Base-by-base conservation (phyloP, 129 eudicot genomes). In the carrot (Daucus carota) region DNA sequence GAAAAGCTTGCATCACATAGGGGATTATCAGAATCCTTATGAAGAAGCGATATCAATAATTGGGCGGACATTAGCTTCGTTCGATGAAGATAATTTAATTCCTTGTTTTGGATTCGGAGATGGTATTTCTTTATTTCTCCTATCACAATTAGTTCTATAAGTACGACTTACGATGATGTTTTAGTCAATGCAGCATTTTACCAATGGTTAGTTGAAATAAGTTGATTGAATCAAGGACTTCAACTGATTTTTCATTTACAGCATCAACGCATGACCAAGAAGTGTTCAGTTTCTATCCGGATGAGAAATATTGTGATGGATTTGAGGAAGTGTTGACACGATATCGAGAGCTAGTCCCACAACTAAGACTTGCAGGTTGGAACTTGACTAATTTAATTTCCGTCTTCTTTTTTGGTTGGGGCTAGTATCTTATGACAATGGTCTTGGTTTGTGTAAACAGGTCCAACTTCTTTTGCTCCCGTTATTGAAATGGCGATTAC, bases 21-120 rank as follows among this genome's bases (percentile, higher is more conserved):
- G 97, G 34, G 82, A 80, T 47, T 86, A 54, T 70, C 84, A 26
- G 48, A 93, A 93, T 69, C 98, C 98, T 11, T 93, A 93, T 43
- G 98, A 93, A 80, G 91, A 93, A 80, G 98, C 97, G n/a, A 93
- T 93, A 79, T 88, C 98, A 71, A 93, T 93, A 44, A 91, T 93
- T 70, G 98, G 97, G 79, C 86, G 84, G 87, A 90, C 98, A 43
- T 34, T 93, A 71, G 90, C 97, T 57, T 77, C 91, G 33, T 93
- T 93, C 73, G 98, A 93, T 70, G 98, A 93, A 74, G 98, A 93
- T 79, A 93, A 93, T 70, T 67, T 90, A 74, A 93, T 93, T 75
- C 98, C 98, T 67, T 93, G 98, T 83, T 93, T 77, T 73, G 98
- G 98, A 34, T 91, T 93, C 44, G 98, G 98, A 87, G 98, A 93